Evolutionary conservation across 2,329 filamentous ascomycete species (phyloP), one percentile per base, ranked within the genome.

Genomic region (Fusarium sp.): DNA sequence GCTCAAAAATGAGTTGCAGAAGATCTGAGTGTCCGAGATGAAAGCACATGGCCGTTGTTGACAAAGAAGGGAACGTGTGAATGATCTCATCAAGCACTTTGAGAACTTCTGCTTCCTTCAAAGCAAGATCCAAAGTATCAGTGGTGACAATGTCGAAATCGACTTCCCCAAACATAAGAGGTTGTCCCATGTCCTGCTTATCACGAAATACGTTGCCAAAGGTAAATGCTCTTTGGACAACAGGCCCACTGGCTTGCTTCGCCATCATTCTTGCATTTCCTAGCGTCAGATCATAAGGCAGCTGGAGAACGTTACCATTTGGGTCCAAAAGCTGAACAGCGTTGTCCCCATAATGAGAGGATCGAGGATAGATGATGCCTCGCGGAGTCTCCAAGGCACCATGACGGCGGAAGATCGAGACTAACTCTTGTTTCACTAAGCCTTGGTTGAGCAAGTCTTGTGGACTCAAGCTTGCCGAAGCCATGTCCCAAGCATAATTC

Each of bases 71-170:
- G 67, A 98, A 94, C 7, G 90, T 87, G 48, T 89, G 85, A 17
- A 96, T 86, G 40, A 97, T 91, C 76, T 99, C 96, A 75, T 99
- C 96, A 22, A 98, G 82, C 4, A 98, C 94, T 73, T 97, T 98
- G 71, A 99, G 87, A 1, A 94, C 90, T 78, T 98, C 95, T 0
- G 95, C 95, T 78, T 99, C 96, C 74, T 97, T 96, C 56, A 97
- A 79, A 2, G 94, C 91, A 45, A 97, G 83, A 74, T 98, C 94
- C 7, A 94, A 80, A 1, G 91, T 90, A 71, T 94, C 90, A 44
- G 88, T 87, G 1, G 94, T 95, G n/a, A 97, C 87, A 62, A 99
- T 94, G 79, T 99, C 96, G 77, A 98, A 99, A 77, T 98, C 94
- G 4, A 96, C 94, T 76, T 98, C 96, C 11, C 92, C 91, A 76